Percentiles rank a stretch among this genome's conserved stretches.
phyloP scores from a whole-genome alignment of 495 filamentous ascomycete species.

The Aspergillus conjunctus region DNA sequence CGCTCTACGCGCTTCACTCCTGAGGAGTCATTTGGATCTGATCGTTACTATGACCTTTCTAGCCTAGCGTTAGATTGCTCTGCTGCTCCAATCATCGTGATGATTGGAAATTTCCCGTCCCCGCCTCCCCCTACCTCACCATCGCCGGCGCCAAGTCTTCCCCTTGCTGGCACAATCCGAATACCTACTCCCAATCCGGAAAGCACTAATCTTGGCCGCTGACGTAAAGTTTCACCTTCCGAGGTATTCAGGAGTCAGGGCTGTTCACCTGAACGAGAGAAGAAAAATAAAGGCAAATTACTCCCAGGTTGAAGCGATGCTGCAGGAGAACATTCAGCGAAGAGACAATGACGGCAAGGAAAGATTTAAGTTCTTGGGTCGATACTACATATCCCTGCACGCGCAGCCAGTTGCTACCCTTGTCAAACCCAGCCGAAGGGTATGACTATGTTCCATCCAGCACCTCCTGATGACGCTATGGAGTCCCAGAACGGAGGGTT shows the following conservation, averaged over 20 bases:
- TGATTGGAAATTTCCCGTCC: conserved; percentile 22
- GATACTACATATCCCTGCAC: neutral
- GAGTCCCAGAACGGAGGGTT: conserved; percentile 7
- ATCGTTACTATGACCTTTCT: conserved; percentile 1
- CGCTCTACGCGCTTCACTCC: conserved; percentile 18
- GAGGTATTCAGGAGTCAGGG: neutral
- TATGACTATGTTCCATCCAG: neutral
- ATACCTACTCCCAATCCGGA: conserved; percentile 15
- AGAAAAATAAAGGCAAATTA: conserved; percentile 1
- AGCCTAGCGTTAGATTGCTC: neutral
- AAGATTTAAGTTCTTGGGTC: neutral
- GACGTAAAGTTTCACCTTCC: conserved; percentile 19
- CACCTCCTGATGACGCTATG: conserved; percentile 25
- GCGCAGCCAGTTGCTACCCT: conserved; percentile 5
- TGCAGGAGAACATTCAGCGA: neutral
- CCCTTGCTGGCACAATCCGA: neutral
- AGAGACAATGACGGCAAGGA: neutral
- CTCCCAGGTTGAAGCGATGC: neutral
- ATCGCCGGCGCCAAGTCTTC: conserved; percentile 14
- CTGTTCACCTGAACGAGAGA: neutral
- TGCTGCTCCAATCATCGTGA: conserved; percentile 10
- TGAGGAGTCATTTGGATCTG: too few relatives aligned
- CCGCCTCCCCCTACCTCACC: too few relatives aligned
- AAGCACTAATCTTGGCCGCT: conserved; percentile 18
- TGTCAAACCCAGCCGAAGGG: neutral